Conservation (phyloP, 371 early-diverging fungal genomes). For the Mortierella sp. region DNA sequence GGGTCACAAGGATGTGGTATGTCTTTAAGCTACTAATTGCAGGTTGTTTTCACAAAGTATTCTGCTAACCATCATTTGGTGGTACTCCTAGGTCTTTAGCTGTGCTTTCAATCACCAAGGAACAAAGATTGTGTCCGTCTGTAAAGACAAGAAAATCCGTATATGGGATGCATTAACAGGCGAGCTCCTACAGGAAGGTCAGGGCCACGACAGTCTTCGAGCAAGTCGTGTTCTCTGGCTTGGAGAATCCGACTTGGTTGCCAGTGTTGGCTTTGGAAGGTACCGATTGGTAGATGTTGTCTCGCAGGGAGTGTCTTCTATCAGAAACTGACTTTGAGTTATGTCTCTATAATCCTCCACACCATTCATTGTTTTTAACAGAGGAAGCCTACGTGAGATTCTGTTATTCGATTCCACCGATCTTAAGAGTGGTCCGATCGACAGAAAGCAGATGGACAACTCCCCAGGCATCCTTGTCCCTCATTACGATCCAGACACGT, state of each 20-base stretch:
- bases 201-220: conserved; percentile 77
- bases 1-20: conserved; percentile 58
- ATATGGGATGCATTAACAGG: conserved; percentile 74
- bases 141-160: conserved; percentile 75
- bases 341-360: conserved; percentile 1
- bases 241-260: conserved; percentile 61
- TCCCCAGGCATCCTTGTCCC: conserved; percentile 83
- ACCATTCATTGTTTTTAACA: neutral
- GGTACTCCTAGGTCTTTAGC: conserved; percentile 58
- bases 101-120: conserved; percentile 78
- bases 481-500: conserved; percentile 74
- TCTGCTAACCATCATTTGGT: neutral
- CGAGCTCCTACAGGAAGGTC: conserved; percentile 64
- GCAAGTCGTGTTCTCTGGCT: conserved; percentile 82
- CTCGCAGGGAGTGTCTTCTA: too few relatives aligned
- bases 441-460: conserved; percentile 69
- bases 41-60: neutral
- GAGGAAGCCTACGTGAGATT: conserved; percentile 76
- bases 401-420: conserved; percentile 65
- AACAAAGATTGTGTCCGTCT: conserved; percentile 68
- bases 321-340: too few relatives aligned
- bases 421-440: conserved; percentile 57
- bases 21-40: neutral
- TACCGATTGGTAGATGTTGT: conserved; percentile 9
- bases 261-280: conserved; percentile 82